Evolutionary conservation across 257 asterid species (phyloP).

Genomic region (Rauvolfia tetraphylla): DNA sequence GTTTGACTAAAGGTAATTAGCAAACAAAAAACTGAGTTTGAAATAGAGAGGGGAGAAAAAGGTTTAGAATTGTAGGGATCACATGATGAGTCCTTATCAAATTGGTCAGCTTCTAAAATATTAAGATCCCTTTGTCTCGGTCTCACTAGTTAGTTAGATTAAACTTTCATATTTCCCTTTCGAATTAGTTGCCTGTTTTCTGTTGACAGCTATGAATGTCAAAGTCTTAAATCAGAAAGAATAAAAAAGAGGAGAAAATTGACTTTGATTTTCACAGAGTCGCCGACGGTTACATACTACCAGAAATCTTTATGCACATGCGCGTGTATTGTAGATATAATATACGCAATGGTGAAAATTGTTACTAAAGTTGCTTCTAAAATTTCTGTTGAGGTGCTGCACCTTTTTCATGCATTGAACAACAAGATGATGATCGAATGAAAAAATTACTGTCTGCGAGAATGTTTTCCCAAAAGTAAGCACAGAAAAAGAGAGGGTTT

Average conservation of each 20-base stretch:
- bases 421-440: not conserved
- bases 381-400: not conserved
- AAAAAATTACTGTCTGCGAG: not conserved
- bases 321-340: too few species aligned
- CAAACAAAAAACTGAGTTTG: too few species aligned
- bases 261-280: not conserved
- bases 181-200: not conserved
- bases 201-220: constrained; percentile 2
- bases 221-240: not conserved
- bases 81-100: constrained; percentile 8
- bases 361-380: too few species aligned
- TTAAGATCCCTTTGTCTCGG: not conserved
- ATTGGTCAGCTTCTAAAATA: not conserved
- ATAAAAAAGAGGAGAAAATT: not conserved
- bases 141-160: not conserved
- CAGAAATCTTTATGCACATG: too few species aligned
- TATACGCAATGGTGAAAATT: too few species aligned
- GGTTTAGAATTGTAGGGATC: not conserved
- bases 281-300: too few species aligned
- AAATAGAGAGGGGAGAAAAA: not conserved
- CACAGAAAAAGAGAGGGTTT: too few species aligned
- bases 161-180: not conserved
- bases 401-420: not conserved
- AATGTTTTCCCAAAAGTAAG: too few species aligned
- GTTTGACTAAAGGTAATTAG: not conserved